Conservation (phyloP, 2,329 filamentous ascomycete species). For the Colletotrichum musae region DNA sequence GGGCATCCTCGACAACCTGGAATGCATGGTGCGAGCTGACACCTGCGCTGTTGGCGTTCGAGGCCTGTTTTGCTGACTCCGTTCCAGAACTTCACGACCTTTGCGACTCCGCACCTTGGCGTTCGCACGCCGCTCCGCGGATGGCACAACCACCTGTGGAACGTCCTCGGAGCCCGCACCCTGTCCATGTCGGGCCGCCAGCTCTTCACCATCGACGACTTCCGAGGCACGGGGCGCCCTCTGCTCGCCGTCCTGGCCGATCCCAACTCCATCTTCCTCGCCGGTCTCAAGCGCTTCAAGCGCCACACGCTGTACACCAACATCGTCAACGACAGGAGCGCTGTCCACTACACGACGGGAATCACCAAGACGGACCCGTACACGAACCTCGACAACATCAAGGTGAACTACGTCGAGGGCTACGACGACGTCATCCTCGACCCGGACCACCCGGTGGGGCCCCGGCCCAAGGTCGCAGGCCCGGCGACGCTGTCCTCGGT, state of each 20-base stretch:
- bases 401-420: slow-evolving; percentile 80
- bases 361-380: slow-evolving; percentile 87
- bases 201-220: slow-evolving; percentile 88
- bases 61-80: not conserved
- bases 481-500: slow-evolving; percentile 51
- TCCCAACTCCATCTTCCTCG: slow-evolving; percentile 87
- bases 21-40: slow-evolving; percentile 75
- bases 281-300: slow-evolving; percentile 81
- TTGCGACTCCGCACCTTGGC: slow-evolving; percentile 88
- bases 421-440: slow-evolving; percentile 85
- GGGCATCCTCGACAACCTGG: slow-evolving; percentile 82
- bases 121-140: slow-evolving; percentile 79
- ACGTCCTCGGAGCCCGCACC: slow-evolving; percentile 85
- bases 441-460: slow-evolving; percentile 70
- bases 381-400: slow-evolving; percentile 74
- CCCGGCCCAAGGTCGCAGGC: slow-evolving; percentile 53
- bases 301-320: slow-evolving; percentile 87
- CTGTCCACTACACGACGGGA: slow-evolving; percentile 85
- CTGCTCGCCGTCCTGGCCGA: slow-evolving; percentile 87
- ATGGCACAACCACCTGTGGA: slow-evolving; percentile 79
- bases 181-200: slow-evolving; percentile 89
- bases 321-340: slow-evolving; percentile 86
- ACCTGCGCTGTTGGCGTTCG: not conserved
- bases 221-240: slow-evolving; percentile 85
- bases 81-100: slow-evolving; percentile 89